Evolutionary conservation across 306 rosid species (phyloP).

Genomic region (Ceratonia siliqua): DNA sequence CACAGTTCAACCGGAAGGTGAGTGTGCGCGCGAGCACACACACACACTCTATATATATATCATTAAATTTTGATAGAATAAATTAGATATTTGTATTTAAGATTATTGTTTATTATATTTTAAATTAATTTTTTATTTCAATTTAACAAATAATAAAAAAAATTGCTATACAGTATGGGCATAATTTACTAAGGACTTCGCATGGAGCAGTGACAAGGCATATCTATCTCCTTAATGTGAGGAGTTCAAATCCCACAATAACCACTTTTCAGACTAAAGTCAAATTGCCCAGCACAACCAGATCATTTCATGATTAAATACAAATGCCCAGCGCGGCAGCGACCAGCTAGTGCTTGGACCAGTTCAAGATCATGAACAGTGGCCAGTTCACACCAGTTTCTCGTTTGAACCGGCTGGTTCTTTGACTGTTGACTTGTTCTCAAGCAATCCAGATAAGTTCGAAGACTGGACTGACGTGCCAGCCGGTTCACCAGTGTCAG

Average conservation of each 20-base stretch:
- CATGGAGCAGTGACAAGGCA: not conserved
- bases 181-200: not conserved
- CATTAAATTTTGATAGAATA: not conserved
- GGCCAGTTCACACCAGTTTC: not conserved
- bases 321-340: too few relatives aligned
- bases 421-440: not conserved
- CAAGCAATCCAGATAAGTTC: too few relatives aligned
- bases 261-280: not conserved
- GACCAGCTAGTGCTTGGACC: too few relatives aligned
- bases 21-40: too few relatives aligned
- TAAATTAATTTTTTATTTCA: not conserved
- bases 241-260: not conserved
- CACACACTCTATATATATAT: not conserved
- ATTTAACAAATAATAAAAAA: not conserved
- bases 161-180: too few relatives aligned
- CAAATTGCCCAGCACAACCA: too few relatives aligned
- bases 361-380: not conserved
- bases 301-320: too few relatives aligned
- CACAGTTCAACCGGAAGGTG: too few relatives aligned
- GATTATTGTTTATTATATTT: not conserved
- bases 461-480: too few relatives aligned
- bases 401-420: not conserved
- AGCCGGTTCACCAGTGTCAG: too few relatives aligned
- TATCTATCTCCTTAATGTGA: too few relatives aligned
- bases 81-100: not conserved